Conservation (phyloP, 306 rosid genomes). For the Acmispon strigosus region DNA sequence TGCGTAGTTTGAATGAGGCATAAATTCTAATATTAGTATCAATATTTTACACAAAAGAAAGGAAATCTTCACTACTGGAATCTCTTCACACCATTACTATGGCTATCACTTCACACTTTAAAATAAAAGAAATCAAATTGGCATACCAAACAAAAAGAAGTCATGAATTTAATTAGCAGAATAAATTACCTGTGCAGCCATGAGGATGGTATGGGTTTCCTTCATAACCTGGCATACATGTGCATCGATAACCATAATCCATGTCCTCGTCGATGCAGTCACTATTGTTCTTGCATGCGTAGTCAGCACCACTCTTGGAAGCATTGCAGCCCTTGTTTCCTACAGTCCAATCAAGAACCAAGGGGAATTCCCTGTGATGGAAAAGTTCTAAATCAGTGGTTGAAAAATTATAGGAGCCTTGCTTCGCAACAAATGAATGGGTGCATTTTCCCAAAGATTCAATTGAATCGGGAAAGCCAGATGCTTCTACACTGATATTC, state of each 20-base stretch:
- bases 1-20: too few species aligned
- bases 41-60: too few species aligned
- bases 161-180: too few species aligned
- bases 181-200: slow-evolving; percentile 16
- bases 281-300: neutral
- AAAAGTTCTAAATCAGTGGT: neutral
- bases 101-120: too few species aligned
- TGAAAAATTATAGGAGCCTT: slow-evolving; percentile 13
- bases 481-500: neutral
- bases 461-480: too few species aligned
- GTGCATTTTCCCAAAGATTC: neutral
- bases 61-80: too few species aligned
- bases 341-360: slow-evolving; percentile 40
- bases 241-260: slow-evolving; percentile 23
- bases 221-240: neutral
- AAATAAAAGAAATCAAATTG: too few species aligned
- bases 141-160: too few species aligned
- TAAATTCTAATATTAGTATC: too few species aligned
- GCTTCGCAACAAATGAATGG: slow-evolving; percentile 19
- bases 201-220: slow-evolving; percentile 18
- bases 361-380: neutral
- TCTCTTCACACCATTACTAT: too few species aligned
- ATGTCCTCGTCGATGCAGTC: neutral
- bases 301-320: neutral
- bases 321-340: neutral